Base-by-base conservation (phyloP, 352 stramenopile genomes). In the Globisporangium cystogenes region DNA sequence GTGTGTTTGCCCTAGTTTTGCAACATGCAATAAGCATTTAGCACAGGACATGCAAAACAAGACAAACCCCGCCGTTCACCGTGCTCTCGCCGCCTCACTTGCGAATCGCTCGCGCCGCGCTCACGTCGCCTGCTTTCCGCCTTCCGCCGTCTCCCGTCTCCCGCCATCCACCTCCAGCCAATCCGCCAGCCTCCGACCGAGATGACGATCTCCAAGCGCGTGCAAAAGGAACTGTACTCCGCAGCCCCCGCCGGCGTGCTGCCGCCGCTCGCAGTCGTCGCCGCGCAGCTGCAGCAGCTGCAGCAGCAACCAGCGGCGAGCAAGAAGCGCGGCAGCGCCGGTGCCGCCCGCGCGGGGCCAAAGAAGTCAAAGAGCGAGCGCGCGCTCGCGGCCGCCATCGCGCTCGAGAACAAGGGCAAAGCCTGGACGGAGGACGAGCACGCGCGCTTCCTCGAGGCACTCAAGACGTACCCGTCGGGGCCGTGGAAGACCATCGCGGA, bases 401-500 rank as follows among this genome's bases (percentile, higher is more conserved):
- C 70, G n/a, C 59, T 70, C 35, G 65, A 72, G 47, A 78, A 75
- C 64, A 81, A 85, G 60, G 74, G 74, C 40, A 73, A 77, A 49
- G 65, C 72, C 0, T 86, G 74, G 74, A 86, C 74, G 3, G 50
- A 53, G 16, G 67, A 68, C 35, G 74, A 86, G 57, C 74, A 86
- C 56, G 67, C 67, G 48, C 72, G 70, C 24, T 86, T 86, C 57
- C 72, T 86, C 37, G 59, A 76, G 35, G 74, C 74, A 27, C 65
- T 82, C n/a, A 69, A 81, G 36, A 55, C 70, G 49, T 83, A 67
- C 51, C 74, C 74, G 36, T 83, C 74, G 0, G 74, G 74, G 1
- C 74, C 74, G 42, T 86, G 74, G 74, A 86, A 83, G 48, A 65
- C 69, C 43, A 82, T 86, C 42, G 74, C 74, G 12, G 68, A 74